Percentiles rank a stretch among this genome's conserved stretches.
These are phyloP conservation scores for Eimeria falciformis DNA, from an alignment of 169 alveolate species.

Conservation along the genomic window DNA sequence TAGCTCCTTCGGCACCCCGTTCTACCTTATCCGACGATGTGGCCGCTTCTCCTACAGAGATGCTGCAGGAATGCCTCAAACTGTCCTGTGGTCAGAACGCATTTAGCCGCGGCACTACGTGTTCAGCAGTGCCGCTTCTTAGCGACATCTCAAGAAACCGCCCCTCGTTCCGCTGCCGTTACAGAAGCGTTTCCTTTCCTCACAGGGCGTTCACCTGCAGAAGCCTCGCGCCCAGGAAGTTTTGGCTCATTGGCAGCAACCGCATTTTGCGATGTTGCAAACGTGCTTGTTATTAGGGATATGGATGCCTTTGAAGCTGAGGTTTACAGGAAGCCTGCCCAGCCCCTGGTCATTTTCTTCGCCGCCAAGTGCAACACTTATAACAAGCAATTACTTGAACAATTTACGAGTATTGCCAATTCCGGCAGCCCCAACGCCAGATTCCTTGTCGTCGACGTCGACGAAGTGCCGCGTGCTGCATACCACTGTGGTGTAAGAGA, in stretches of 20 bases:
- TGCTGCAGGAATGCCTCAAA: too few relatives aligned
- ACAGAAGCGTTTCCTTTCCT: slow-evolving; percentile 53
- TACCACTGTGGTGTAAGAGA: slow-evolving; percentile 69
- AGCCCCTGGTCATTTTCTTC: slow-evolving; percentile 59
- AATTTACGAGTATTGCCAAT: slow-evolving; percentile 34
- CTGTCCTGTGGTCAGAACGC: too few relatives aligned
- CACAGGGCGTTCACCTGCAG: neutral
- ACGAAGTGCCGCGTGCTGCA: slow-evolving; percentile 77
- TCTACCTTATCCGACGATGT: too few relatives aligned
- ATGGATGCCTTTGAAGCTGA: slow-evolving; percentile 67
- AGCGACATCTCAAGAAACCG: neutral
- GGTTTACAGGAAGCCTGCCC: slow-evolving; percentile 64
- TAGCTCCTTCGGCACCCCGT: too few relatives aligned
- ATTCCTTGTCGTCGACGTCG: slow-evolving; percentile 67
- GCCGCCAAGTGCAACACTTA: slow-evolving; percentile 43
- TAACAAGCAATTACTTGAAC: slow-evolving; percentile 58
- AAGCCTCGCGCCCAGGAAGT: neutral
- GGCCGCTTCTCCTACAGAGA: too few relatives aligned
- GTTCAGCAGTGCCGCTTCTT: too few relatives aligned
- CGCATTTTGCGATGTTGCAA: neutral
- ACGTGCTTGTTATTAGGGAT: slow-evolving; percentile 17
- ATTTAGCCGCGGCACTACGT: too few relatives aligned
- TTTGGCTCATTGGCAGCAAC: slow-evolving; percentile 36
- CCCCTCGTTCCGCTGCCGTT: neutral
- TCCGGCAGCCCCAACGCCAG: neutral